Percentiles rank a stretch among this genome's conserved stretches.
Conservation (phyloP, 305 asterid genomes). For the Fraxinus baroniana region DNA sequence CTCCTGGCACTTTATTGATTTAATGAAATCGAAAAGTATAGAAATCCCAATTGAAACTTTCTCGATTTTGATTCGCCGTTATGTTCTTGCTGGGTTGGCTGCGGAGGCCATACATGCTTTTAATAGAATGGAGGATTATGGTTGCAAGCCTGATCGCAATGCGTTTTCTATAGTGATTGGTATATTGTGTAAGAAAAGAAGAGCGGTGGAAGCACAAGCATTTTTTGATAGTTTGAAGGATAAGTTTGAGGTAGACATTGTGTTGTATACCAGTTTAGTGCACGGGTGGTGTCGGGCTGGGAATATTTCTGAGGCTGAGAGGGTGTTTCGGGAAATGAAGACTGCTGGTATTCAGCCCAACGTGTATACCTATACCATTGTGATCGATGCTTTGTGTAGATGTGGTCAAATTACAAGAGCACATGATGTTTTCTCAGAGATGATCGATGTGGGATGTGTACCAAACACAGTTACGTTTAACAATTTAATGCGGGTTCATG, state of each 20-base stretch:
- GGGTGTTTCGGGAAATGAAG: constrained; percentile 77
- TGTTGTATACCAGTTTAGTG: constrained; percentile 77
- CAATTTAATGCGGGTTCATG: constrained; percentile 84
- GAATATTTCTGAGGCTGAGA: constrained; percentile 70
- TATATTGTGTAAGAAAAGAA: constrained; percentile 66
- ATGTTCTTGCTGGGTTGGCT: constrained; percentile 75
- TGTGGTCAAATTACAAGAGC: constrained; percentile 88
- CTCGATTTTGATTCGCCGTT: constrained; percentile 68
- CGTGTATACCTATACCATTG: constrained; percentile 73
- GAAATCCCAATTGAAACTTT: constrained; percentile 57
- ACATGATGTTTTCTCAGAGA: constrained; percentile 82
- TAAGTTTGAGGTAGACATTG: constrained; percentile 71
- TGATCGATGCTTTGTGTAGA: constrained; percentile 89
- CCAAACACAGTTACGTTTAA: constrained; percentile 84
- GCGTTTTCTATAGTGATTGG: constrained; percentile 64
- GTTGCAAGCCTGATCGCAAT: constrained; percentile 60
- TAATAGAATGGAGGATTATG: constrained; percentile 80
- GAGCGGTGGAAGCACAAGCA: constrained; percentile 74
- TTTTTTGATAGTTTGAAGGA: constrained; percentile 78
- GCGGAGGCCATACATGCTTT: constrained; percentile 79
- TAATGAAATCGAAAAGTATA: constrained; percentile 48
- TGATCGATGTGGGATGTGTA: constrained; percentile 62
- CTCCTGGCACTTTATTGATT: constrained; percentile 74
- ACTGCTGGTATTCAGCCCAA: constrained; percentile 54
- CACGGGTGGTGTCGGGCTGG: constrained; percentile 90